These are phyloP conservation scores for Gryganskiella cystojenkinii DNA, from an alignment of 192 early-diverging fungal genomes.

Conservation along the genomic window DNA sequence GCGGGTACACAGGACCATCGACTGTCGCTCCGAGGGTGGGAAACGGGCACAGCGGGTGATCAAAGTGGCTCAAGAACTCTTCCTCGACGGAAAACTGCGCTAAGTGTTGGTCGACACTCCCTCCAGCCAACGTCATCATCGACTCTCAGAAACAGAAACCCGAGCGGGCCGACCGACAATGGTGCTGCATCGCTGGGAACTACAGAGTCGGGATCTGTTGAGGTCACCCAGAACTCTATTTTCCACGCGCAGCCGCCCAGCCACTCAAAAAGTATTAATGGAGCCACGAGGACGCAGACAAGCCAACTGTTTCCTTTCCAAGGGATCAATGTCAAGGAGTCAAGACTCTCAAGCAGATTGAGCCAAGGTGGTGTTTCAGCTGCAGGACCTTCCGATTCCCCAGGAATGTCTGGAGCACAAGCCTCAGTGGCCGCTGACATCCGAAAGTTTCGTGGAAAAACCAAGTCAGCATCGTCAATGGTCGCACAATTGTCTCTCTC, in stretches of 20 bases:
- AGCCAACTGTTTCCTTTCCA: conserved; percentile 1
- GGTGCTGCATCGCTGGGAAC: background rate
- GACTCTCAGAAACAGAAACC: background rate
- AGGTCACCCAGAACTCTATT: no score
- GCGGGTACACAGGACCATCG: background rate
- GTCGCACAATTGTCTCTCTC: conserved; percentile 23
- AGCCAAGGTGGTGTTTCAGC: background rate
- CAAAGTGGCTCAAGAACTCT: background rate
- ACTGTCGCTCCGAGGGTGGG: background rate
- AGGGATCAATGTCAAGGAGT: conserved; percentile 13
- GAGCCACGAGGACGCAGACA: background rate
- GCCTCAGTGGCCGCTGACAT: background rate
- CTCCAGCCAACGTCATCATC: conserved; percentile 11
- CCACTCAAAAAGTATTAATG: background rate
- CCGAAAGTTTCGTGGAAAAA: conserved; percentile 15
- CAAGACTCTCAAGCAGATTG: conserved; percentile 29
- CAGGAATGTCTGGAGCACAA: conserved; percentile 1
- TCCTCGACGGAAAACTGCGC: conserved; percentile 38
- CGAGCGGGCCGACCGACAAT: background rate
- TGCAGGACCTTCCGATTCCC: background rate
- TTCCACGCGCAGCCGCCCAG: background rate
- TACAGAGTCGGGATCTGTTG: no score
- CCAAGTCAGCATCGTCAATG: conserved; percentile 22
- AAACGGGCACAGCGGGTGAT: background rate
- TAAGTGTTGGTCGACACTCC: conserved; percentile 25